Base-by-base conservation (phyloP, 2,329 filamentous ascomycete species). In the Metarhizium humberi region DNA sequence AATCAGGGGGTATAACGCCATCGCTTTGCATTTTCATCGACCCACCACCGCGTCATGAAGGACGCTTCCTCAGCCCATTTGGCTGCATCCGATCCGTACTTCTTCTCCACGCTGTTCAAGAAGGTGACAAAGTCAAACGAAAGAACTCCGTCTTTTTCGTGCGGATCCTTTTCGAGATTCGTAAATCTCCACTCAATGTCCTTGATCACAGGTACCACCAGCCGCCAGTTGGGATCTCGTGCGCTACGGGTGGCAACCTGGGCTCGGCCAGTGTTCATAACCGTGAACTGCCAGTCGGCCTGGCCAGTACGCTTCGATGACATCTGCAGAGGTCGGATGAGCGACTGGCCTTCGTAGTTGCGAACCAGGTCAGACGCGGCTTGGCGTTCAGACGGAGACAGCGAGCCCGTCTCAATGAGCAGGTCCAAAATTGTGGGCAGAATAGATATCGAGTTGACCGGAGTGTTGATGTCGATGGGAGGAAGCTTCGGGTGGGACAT, bases 331-430 rank as follows among this genome's bases (percentile, higher is more conserved):
- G 67, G 66, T 11, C 69, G 67, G 42, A 71, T 64, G 1, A 71
- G 62, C 0, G 69, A 71, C 52, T 70, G 67, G 7, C 69, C 69
- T 48, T 71, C 69, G 47, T 69, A 71, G 51, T 71, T 69, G 45
- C 62, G 60, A 1, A 67, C 57, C 8, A 71, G 60, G 30, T 70
- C 67, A 2, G 52, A 58, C 0, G 66, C 66, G 11, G 64, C 65
- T 8, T 54, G 51, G 16, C 59, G 56, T 13, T 64, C 61, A 38
- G 63, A 56, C 3, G 56, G 51, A 43, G 62, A 62, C 47, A 71
- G 62, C 14, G 69, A 71, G 36, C 62, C 64, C 3, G 64, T 69
- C 57, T 68, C 66, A 48, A 69, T 58, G 38, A 71, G 64, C 0
- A 71, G 60, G 40, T 71, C 69, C 43, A 71, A 62, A 30, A 71